phyloP scores from a whole-genome alignment of 2,329 filamentous ascomycete genomes.

The Monosporascus sp. region DNA sequence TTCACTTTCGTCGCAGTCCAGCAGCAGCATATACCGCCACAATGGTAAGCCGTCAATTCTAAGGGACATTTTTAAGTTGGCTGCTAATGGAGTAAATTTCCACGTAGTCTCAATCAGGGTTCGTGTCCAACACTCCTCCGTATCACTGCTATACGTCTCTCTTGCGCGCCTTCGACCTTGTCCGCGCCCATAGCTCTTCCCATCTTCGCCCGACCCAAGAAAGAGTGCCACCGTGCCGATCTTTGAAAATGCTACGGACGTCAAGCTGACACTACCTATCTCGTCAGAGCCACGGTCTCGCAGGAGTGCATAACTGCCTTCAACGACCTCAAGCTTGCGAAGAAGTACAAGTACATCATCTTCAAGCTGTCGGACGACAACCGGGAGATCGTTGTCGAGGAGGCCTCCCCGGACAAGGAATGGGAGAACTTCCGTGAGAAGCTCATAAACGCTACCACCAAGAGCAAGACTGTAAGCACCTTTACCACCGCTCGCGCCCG shows the following conservation, averaged over 20 bases:
- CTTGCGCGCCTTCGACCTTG: conserved; percentile 2
- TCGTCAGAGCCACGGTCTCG: conserved; percentile 61
- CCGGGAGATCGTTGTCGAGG: conserved; percentile 77
- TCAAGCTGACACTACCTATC: conserved; percentile 2
- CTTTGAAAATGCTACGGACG: background rate
- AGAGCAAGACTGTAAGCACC: conserved; percentile 58
- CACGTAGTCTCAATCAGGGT: conserved; percentile 63
- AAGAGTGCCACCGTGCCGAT: background rate
- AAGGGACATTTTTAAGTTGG: background rate
- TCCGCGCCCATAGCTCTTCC: background rate
- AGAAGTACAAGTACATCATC: conserved; percentile 81
- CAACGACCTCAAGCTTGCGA: conserved; percentile 79
- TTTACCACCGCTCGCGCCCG: too few relatives aligned
- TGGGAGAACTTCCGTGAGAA: conserved; percentile 72
- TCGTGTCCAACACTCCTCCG: conserved; percentile 32
- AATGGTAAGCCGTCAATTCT: conserved; percentile 22
- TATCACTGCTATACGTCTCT: conserved; percentile 13
- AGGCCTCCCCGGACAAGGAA: conserved; percentile 60
- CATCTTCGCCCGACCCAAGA: background rate
- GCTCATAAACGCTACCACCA: conserved; percentile 67
- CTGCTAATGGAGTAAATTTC: conserved; percentile 14
- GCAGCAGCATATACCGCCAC: conserved; percentile 15
- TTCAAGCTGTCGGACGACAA: conserved; percentile 81
- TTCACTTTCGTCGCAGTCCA: conserved; percentile 11
- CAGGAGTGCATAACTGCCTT: conserved; percentile 66